phyloP scores from a whole-genome alignment of 495 filamentous ascomycete species.

The Zalerion maritima region DNA sequence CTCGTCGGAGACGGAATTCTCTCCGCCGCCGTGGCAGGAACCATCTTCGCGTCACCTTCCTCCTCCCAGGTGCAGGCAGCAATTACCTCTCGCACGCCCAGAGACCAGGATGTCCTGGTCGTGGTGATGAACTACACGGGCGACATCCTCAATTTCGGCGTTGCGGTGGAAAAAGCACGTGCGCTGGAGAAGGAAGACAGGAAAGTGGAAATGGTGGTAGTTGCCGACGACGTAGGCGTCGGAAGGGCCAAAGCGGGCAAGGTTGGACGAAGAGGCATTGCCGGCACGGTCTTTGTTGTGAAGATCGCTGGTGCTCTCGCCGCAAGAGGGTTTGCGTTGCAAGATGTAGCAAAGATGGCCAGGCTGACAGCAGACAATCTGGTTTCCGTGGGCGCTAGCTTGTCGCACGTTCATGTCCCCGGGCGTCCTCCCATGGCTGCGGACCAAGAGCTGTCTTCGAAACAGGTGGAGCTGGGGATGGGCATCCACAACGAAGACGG shows the following conservation, averaged over 20 bases:
- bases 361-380: slow-evolving; percentile 58
- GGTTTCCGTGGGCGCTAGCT: slow-evolving; percentile 70
- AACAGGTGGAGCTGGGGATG: slow-evolving; percentile 92
- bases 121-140: slow-evolving; percentile 57
- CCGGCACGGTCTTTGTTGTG: slow-evolving; percentile 74
- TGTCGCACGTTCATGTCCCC: slow-evolving; percentile 87
- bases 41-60: slow-evolving; percentile 80
- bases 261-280: slow-evolving; percentile 82
- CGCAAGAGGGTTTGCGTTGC: slow-evolving; percentile 44
- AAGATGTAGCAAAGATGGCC: slow-evolving; percentile 60
- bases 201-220: slow-evolving; percentile 80
- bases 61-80: slow-evolving; percentile 76
- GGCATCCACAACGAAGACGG: slow-evolving; percentile 96
- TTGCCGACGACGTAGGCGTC: slow-evolving; percentile 92
- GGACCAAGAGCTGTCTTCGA: slow-evolving; percentile 34
- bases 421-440: slow-evolving; percentile 39
- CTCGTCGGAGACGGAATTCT: slow-evolving; percentile 60
- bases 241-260: slow-evolving; percentile 71
- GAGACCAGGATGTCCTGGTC: slow-evolving; percentile 56
- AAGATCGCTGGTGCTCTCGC: slow-evolving; percentile 86
- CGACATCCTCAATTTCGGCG: slow-evolving; percentile 92
- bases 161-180: slow-evolving; percentile 84
- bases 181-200: slow-evolving; percentile 68
- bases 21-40: slow-evolving; percentile 73
- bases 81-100: slow-evolving; percentile 55